A percentile compares a stretch with the other conserved stretches of the same genome.
Conservation (phyloP, 148 eudicot genomes). For the Spergularia bocconei region DNA sequence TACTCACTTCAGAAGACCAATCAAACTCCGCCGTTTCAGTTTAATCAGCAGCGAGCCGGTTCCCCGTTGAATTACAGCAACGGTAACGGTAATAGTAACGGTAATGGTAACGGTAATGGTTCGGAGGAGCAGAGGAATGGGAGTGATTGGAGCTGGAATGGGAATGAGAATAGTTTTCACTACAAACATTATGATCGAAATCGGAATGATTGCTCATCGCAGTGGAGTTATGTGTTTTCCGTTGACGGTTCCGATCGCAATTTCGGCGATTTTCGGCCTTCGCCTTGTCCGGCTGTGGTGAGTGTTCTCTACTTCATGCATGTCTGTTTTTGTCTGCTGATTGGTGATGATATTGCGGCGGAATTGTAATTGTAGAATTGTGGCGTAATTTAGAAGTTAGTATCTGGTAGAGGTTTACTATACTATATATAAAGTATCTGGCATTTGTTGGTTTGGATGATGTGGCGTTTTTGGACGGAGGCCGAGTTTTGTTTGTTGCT, state of each 20-base stretch:
- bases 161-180: slow-evolving; percentile 17
- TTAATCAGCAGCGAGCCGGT: slow-evolving; percentile 19
- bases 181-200: slow-evolving; percentile 23
- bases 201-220: slow-evolving; percentile 18
- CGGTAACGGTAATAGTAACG: slow-evolving; percentile 1
- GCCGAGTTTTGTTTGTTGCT: no score
- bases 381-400: no score
- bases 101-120: slow-evolving; percentile 7
- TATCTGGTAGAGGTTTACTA: no score
- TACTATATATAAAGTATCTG: no score
- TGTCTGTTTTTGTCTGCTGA: background rate
- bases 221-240: slow-evolving; percentile 30
- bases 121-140: background rate
- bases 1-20: slow-evolving; percentile 32
- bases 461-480: no score
- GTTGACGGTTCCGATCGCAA: slow-evolving; percentile 40
- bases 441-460: no score
- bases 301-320: slow-evolving; percentile 24
- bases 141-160: background rate
- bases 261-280: slow-evolving; percentile 35
- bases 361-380: no score
- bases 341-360: no score
- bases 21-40: slow-evolving; percentile 28
- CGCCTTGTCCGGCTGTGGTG: slow-evolving; percentile 37
- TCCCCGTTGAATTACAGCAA: slow-evolving; percentile 11